Percentiles rank a stretch among this genome's conserved stretches.
phyloP scores from a whole-genome alignment of 805 yeast species.

The Saccharomycopsis fibuligera region DNA sequence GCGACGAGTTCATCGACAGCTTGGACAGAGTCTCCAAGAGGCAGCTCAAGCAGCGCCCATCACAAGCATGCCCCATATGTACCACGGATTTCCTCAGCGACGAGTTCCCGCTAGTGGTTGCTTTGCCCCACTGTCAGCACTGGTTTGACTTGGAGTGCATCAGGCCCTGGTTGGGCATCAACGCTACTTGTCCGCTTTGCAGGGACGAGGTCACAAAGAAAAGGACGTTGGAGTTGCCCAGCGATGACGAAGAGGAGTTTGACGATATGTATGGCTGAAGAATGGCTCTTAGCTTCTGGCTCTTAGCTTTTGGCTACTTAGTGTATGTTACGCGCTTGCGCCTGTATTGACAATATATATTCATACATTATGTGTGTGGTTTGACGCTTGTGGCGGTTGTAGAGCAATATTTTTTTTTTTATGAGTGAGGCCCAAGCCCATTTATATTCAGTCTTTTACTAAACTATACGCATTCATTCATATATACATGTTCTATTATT shows the following conservation, averaged over 20 bases:
- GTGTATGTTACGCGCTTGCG: no score
- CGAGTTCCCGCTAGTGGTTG: conserved; percentile 71
- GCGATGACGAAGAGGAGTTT: conserved; percentile 19
- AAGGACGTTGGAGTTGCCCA: conserved; percentile 30
- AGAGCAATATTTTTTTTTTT: no score
- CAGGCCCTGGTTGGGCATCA: conserved; percentile 77
- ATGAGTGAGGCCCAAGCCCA: no score
- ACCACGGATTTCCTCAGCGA: conserved; percentile 67
- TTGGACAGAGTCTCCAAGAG: conserved; percentile 61
- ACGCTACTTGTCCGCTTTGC: conserved; percentile 81
- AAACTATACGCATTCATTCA: no score
- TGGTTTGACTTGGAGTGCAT: conserved; percentile 85
- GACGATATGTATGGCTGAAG: conserved; percentile 21
- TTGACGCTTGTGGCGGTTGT: no score
- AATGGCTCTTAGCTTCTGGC: no score
- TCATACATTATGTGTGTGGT: no score
- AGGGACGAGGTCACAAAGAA: conserved; percentile 59
- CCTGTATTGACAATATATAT: no score
- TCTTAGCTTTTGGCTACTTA: no score
- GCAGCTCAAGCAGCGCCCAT: conserved; percentile 33
- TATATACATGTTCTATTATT: no score
- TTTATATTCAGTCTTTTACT: no score
- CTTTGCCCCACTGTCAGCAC: conserved; percentile 72
- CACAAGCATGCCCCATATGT: conserved; percentile 80
- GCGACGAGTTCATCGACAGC: conserved; percentile 65